Base-by-base conservation (phyloP, 305 asterid genomes). In the Fraxinus platypoda region DNA sequence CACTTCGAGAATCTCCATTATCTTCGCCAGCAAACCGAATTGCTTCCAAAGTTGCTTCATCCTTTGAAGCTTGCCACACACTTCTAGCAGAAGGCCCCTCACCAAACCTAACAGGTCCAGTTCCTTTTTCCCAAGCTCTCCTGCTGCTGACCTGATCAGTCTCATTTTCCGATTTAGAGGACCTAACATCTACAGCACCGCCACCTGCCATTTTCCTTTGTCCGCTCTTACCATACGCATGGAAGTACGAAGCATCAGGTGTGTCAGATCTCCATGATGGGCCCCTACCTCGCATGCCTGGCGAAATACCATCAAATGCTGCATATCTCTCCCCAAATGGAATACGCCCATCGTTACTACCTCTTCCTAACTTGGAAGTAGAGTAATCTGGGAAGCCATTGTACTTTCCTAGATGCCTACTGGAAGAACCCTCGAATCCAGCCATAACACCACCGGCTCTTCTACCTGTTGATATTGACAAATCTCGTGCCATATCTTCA, bases 11-110 rank as follows among this genome's bases (percentile, higher is more conserved):
- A 83, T 84, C 86, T 83, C 94, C 97, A 86, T 87, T 92, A 73
- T 95, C 99, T 28, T 94, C 99, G 26, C 98, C 98, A 81, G 98
- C 99, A 78, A 93, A 97, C 31, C 99, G 89, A 66, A 97, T 97
- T 54, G 99, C 99, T 92, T 94, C 98, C 87, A 97, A 84, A 37
- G 99, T 97, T 43, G 98, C 97, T 88, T 97, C 99, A 80, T 97
- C 99, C 86, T 95, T 95, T 28, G 99, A 97, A 87, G 99, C 99
- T 91, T 95, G 98, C 99, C 99, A 95, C 33, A 97, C 97, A 76
- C 99, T 95, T 90, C 99, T 90, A 8, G 99, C 99, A 49, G 99
- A 97, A 62, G 99, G 99, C 54, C 99, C 99, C 91, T 97, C 99
- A 15, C 98, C 98, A 76, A 94, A 97, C 84, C 98, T 87, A 89